These are phyloP conservation scores for Russula sp. DNA, from an alignment of 768 basidiomycete genomes.

Conservation along the genomic window DNA sequence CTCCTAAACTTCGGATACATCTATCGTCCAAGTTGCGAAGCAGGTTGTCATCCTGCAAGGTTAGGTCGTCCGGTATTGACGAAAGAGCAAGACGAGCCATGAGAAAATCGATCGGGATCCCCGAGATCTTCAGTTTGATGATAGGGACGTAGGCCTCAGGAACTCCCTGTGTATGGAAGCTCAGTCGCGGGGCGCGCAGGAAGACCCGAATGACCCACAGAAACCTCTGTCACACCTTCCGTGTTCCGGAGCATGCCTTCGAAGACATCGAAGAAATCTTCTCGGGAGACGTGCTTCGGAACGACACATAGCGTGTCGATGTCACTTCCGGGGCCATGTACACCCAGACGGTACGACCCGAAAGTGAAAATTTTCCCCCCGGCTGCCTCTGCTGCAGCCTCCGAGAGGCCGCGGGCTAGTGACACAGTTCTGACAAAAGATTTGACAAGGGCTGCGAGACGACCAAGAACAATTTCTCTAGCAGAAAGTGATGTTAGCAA, in stretches of 20 bases:
- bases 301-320: slow-evolving; percentile 99
- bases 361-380: slow-evolving; percentile 99
- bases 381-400: slow-evolving; percentile 78
- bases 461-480: slow-evolving; percentile 91
- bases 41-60: slow-evolving; percentile 85
- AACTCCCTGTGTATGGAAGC: slow-evolving; percentile 59
- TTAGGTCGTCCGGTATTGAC: slow-evolving; percentile 87
- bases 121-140: slow-evolving; percentile 84
- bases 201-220: slow-evolving; percentile 42
- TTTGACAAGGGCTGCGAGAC: slow-evolving; percentile 83
- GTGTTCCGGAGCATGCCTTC: slow-evolving; percentile 80
- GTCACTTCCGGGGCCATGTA: slow-evolving; percentile 92
- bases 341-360: slow-evolving; percentile 95
- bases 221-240: slow-evolving; percentile 82
- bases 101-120: slow-evolving; percentile 89
- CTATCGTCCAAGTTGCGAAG: slow-evolving; percentile 90
- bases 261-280: slow-evolving; percentile 93
- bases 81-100: slow-evolving; percentile 86
- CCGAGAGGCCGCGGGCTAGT: slow-evolving; percentile 74
- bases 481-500: slow-evolving; percentile 16
- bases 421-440: slow-evolving; percentile 86
- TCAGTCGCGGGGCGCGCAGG: not conserved
- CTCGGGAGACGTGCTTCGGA: slow-evolving; percentile 90
- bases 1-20: slow-evolving; percentile 91
- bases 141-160: slow-evolving; percentile 97